phyloP scores from a whole-genome alignment of 768 basidiomycete genomes.

The Xerocomellus chrysenteron region DNA sequence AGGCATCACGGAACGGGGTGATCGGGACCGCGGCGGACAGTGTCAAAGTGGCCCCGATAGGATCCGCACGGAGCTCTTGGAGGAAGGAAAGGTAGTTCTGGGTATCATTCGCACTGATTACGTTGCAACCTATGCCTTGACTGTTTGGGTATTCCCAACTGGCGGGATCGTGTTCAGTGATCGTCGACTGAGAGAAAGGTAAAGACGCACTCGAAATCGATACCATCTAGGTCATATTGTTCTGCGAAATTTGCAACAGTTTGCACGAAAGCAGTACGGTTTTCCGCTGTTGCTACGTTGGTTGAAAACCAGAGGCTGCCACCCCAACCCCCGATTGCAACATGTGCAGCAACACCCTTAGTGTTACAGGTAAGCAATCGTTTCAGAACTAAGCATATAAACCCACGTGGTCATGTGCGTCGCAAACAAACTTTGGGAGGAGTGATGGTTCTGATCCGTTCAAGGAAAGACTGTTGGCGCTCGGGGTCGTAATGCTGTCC shows the following conservation, averaged over 20 bases:
- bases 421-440: constrained; percentile 51
- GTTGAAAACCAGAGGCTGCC: constrained; percentile 65
- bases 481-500: constrained; percentile 35
- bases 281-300: constrained; percentile 52
- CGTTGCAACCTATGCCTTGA: constrained; percentile 71
- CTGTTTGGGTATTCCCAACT: constrained; percentile 87
- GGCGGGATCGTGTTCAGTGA: constrained; percentile 12
- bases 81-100: constrained; percentile 79
- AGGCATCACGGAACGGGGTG: constrained; percentile 59
- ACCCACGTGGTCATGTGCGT: constrained; percentile 39
- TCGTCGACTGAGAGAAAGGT: not conserved
- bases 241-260: constrained; percentile 49
- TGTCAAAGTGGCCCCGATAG: constrained; percentile 52
- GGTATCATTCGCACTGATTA: constrained; percentile 54
- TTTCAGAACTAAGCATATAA: not conserved
- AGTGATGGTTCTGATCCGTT: constrained; percentile 44
- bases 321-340: constrained; percentile 72
- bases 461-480: constrained; percentile 33
- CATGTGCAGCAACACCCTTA: constrained; percentile 54
- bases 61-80: constrained; percentile 56
- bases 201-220: constrained; percentile 37
- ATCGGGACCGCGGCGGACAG: constrained; percentile 70
- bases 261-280: constrained; percentile 65
- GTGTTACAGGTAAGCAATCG: not conserved
- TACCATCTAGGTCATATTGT: constrained; percentile 55